phyloP scores from a whole-genome alignment of 2,329 filamentous ascomycete genomes.

The Hypoxylon sp. region DNA sequence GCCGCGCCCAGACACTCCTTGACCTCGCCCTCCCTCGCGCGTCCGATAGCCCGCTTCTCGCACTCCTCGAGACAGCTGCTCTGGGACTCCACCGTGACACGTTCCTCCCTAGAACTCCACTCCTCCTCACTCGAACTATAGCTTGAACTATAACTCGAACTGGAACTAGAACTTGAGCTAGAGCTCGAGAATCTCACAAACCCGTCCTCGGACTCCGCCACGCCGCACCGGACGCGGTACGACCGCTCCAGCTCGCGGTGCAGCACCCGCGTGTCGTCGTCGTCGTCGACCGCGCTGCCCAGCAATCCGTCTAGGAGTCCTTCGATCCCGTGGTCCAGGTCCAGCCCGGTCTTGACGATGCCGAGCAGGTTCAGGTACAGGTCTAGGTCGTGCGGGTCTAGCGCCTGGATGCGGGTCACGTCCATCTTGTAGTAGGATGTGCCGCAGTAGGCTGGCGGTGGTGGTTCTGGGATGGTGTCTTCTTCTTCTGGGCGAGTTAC shows the following conservation, averaged over 20 bases:
- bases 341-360: conserved; percentile 8
- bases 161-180: no score
- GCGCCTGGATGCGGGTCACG: conserved; percentile 31
- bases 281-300: conserved; percentile 14
- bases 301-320: conserved; percentile 17
- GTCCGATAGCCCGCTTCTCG: conserved; percentile 33
- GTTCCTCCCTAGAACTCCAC: neutral
- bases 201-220: conserved; percentile 8
- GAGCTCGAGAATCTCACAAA: no score
- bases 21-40: conserved; percentile 18
- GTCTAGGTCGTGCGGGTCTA: conserved; percentile 32
- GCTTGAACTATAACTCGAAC: no score
- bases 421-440: conserved; percentile 35
- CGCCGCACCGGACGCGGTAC: conserved; percentile 39
- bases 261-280: conserved; percentile 15
- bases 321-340: conserved; percentile 13
- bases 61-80: conserved; percentile 36
- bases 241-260: conserved; percentile 33
- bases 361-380: conserved; percentile 39
- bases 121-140: neutral
- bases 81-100: conserved; percentile 13
- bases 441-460: conserved; percentile 33
- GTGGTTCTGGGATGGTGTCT: neutral
- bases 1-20: conserved; percentile 40
- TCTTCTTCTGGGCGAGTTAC: conserved; percentile 2